phyloP scores from a whole-genome alignment of 768 basidiomycete genomes.

The Tephrocybe rancida region DNA sequence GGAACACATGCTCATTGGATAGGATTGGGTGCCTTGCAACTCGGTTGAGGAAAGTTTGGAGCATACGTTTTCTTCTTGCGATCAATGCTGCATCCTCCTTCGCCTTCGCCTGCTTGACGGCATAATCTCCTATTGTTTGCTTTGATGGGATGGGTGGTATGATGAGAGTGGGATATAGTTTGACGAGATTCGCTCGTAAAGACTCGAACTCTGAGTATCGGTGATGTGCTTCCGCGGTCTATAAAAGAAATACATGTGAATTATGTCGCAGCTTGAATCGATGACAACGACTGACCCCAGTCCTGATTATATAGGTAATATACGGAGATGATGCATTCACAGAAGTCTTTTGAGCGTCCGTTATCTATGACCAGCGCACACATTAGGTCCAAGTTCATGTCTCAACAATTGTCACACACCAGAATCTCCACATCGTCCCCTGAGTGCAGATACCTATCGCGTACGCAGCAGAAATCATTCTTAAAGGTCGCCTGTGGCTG shows the following conservation, averaged over 20 bases:
- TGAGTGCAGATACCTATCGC: conserved; percentile 78
- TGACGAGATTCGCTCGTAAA: conserved; percentile 77
- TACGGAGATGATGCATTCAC: conserved; percentile 88
- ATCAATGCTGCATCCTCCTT: conserved; percentile 96
- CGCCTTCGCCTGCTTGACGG: conserved; percentile 94
- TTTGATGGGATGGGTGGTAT: conserved; percentile 98
- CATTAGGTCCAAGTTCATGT: not conserved
- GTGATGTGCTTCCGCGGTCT: conserved; percentile 84
- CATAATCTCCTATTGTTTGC: conserved; percentile 94
- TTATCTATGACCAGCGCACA: conserved; percentile 58
- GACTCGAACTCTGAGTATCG: conserved; percentile 99
- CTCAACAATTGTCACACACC: conserved; percentile 43
- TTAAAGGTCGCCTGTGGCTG: conserved; percentile 59
- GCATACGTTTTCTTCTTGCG: conserved; percentile 88
- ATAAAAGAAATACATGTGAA: conserved; percentile 7
- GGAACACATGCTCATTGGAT: conserved; percentile 95
- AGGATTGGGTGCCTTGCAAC: conserved; percentile 90
- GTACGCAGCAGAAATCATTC: conserved; percentile 76
- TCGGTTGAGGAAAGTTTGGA: conserved; percentile 94
- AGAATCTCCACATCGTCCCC: conserved; percentile 82
- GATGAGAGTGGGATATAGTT: conserved; percentile 93
- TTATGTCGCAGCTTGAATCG: too few relatives aligned
- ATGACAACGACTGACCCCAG: too few relatives aligned
- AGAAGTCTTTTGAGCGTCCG: conserved; percentile 94
- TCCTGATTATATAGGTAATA: conserved; percentile 90